Evolutionary conservation across 306 rosid genomes (phyloP), one percentile per base, ranked within the genome.

Genomic region (Clitoria ternatea): DNA sequence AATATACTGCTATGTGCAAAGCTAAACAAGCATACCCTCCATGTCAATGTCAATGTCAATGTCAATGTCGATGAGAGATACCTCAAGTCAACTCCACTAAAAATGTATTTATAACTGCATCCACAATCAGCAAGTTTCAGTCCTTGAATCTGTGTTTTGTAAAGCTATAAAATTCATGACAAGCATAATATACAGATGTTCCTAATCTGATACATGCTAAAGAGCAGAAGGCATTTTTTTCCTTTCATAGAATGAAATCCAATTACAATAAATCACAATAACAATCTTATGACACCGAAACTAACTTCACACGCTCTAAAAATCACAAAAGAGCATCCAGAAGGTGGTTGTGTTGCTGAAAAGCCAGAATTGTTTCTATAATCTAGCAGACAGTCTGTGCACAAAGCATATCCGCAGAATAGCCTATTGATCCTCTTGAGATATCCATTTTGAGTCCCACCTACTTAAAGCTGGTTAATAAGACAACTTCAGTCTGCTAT

Each of bases 301-400:
- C 49, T 61, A 76, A 66, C 20, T 79, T 77, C 62, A 71, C 79
- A 50, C 56, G 43, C 82, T 65, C 74, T 47, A 59, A 48, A 59
- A 48, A 76, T 53, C 77, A 64, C 36, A 74, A 4, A 69, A 15
- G 74, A 53, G 60, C 62, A 77, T 74, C 75, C 73, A 59, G 77
- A 77, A 18, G 77, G 78, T 17, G 62, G 14, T 50, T 65, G 50
- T 20, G 65, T 39, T 50, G 78, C 70, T 23, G 49, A 77, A 55
- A 76, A 9, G 49, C 67, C 63, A 52, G 57, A 61, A 76, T 72
- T 70, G 69, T 50, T 53, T 70, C 35, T 53, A 61, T 71, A 74
- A 57, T 77, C 85, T 37, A 55, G 70, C 39, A 74, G 70, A 76
- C 48, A 54, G 65, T 87, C 63, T 69, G 56, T 54, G 75, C 56